phyloP scores from a whole-genome alignment of 192 early-diverging fungal genomes.

The Entrophospora sp. region DNA sequence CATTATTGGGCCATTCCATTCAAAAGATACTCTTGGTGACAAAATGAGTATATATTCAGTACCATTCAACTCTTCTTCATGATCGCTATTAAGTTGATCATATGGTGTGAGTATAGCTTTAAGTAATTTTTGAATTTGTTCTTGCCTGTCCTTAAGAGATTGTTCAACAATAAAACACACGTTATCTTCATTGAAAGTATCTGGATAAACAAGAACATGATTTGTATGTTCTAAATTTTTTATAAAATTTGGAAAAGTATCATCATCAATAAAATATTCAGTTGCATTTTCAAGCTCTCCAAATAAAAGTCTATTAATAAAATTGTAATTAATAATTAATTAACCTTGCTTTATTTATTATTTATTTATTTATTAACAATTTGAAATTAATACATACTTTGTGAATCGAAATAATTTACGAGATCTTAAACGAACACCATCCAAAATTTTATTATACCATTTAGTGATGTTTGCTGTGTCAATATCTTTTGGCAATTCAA shows the following conservation, averaged over 20 bases:
- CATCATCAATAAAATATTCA: conserved; percentile 62
- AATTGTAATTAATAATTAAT: neutral
- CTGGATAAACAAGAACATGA: conserved; percentile 67
- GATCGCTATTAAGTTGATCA: neutral
- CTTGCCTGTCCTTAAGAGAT: conserved; percentile 40
- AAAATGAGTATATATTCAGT: conserved; percentile 51
- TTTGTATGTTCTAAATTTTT: conserved; percentile 54
- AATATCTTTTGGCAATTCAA: conserved; percentile 29
- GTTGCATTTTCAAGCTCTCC: conserved; percentile 61
- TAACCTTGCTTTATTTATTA: neutral
- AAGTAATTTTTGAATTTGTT: conserved; percentile 42
- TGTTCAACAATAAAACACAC: conserved; percentile 72
- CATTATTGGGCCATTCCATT: conserved; percentile 46
- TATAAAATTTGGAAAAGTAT: conserved; percentile 45
- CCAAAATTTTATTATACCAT: conserved; percentile 51
- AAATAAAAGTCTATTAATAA: conserved; percentile 36
- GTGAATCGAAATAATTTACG: conserved; percentile 54
- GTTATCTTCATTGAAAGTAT: conserved; percentile 57
- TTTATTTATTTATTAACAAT: neutral
- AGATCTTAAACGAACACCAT: conserved; percentile 52
- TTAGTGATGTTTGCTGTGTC: conserved; percentile 31
- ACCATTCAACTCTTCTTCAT: conserved; percentile 8
- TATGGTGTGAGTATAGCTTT: conserved; percentile 33
- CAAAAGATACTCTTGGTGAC: conserved; percentile 46
- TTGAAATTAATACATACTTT: conserved; percentile 30